A percentile compares a stretch with the other conserved stretches of the same genome.
Evolutionary conservation across 164 flowering plant species (phyloP).

Genomic region (Liriodendron chinense): DNA sequence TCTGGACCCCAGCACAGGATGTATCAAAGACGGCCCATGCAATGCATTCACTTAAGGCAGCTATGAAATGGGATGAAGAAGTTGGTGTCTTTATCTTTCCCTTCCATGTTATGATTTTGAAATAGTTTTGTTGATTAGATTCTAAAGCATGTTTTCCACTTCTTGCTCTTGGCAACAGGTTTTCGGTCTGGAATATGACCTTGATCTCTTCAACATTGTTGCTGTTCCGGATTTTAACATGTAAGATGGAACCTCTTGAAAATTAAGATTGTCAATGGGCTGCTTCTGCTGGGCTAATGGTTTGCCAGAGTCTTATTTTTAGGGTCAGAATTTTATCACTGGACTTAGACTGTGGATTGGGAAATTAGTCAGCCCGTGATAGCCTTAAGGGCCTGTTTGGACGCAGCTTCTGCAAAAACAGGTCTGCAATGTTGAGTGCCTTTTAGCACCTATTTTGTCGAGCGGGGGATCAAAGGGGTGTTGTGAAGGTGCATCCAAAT

Average conservation of each 20-base stretch:
- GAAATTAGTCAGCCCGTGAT: no score
- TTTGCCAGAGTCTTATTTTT: no score
- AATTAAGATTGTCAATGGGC: background rate
- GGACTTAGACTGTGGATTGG: no score
- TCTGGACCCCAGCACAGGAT: conserved; percentile 92
- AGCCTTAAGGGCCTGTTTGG: no score
- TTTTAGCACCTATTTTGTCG: no score
- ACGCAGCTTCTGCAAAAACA: no score
- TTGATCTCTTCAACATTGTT: conserved; percentile 95
- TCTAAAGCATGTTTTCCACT: conserved; percentile 7
- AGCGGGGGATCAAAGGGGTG: no score
- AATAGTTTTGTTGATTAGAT: background rate
- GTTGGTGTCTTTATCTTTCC: conserved; percentile 35
- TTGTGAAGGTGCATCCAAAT: no score
- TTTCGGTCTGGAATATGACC: conserved; percentile 95
- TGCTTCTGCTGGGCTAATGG: background rate
- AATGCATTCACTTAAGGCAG: conserved; percentile 93
- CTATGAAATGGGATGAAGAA: conserved; percentile 99
- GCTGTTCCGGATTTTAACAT: conserved; percentile 98
- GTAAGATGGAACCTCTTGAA: conserved; percentile 34
- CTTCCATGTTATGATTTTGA: background rate
- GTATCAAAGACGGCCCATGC: conserved; percentile 93
- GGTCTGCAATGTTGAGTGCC: no score
- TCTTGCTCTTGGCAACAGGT: conserved; percentile 24
- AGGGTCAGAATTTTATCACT: no score